A percentile compares a stretch with the other conserved stretches of the same genome.
Evolutionary conservation across 2,329 filamentous ascomycete genomes (phyloP).

Genomic region (Rutstroemia sp.): DNA sequence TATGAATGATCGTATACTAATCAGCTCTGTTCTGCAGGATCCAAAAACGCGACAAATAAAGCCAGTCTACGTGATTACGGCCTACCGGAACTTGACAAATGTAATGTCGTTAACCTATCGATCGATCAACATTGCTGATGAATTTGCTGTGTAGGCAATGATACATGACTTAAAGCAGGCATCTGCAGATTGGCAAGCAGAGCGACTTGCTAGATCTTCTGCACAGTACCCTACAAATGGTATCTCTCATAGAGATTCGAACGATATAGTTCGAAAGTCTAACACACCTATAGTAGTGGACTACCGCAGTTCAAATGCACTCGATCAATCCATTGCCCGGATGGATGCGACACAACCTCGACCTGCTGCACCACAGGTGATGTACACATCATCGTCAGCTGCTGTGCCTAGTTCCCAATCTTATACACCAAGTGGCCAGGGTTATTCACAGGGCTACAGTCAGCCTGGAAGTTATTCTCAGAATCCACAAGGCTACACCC

Average conservation of each 20-base stretch:
- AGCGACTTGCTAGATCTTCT: slow-evolving; percentile 24
- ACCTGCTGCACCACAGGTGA: slow-evolving; percentile 12
- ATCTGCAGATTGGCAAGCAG: slow-evolving; percentile 41
- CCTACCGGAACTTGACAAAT: slow-evolving; percentile 70
- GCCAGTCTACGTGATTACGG: slow-evolving; percentile 70
- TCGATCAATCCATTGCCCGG: slow-evolving; percentile 31
- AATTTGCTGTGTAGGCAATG: slow-evolving; percentile 38
- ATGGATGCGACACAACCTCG: slow-evolving; percentile 28
- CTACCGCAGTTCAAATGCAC: slow-evolving; percentile 25
- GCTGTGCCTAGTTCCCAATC: slow-evolving; percentile 10
- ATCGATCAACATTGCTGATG: slow-evolving; percentile 15
- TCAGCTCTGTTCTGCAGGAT: slow-evolving; percentile 35
- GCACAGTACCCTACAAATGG: slow-evolving; percentile 28
- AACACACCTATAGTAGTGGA: slow-evolving; percentile 32
- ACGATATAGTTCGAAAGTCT: slow-evolving; percentile 29
- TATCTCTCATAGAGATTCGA: slow-evolving; percentile 28
- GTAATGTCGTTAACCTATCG: slow-evolving; percentile 38
- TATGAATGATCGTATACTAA: neutral
- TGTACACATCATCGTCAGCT: slow-evolving; percentile 17
- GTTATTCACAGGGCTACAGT: slow-evolving; percentile 20
- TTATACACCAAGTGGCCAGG: slow-evolving; percentile 11
- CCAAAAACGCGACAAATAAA: slow-evolving; percentile 51
- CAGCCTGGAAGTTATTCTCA: slow-evolving; percentile 20
- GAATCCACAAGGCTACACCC: slow-evolving; percentile 16
- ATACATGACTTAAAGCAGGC: slow-evolving; percentile 47